Evolutionary conservation across 306 rosid species (phyloP).

Genomic region (Casuarina cunninghamiana): DNA sequence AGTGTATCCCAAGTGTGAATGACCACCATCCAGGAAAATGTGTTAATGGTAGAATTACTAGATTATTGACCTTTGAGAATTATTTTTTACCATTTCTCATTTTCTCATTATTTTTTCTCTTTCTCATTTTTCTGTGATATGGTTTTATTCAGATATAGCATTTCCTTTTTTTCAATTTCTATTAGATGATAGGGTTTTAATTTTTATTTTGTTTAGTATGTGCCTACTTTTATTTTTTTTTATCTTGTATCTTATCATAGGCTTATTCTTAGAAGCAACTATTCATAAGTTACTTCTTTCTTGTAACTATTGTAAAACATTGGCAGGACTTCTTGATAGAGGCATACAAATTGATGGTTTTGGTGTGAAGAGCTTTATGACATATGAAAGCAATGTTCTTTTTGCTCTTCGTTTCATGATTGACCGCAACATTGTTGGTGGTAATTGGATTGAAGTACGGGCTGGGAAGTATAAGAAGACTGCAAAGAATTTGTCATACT

Average conservation of each 20-base stretch:
- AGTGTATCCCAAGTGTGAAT: not conserved
- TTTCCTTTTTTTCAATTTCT: not conserved
- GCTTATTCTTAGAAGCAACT: slow-evolving; percentile 12
- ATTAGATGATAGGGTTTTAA: not conserved
- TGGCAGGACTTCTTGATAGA: slow-evolving; percentile 90
- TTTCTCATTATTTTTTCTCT: not conserved
- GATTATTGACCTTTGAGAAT: not conserved
- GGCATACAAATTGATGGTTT: slow-evolving; percentile 89
- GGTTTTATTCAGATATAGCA: not conserved
- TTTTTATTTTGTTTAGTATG: not conserved
- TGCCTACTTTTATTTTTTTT: not conserved
- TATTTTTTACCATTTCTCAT: not conserved
- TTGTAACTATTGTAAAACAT: slow-evolving; percentile 25
- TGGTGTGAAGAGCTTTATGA: slow-evolving; percentile 88
- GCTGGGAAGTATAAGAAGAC: slow-evolving; percentile 74
- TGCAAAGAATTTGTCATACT: slow-evolving; percentile 53
- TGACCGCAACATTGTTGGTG: slow-evolving; percentile 90
- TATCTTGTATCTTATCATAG: not conserved
- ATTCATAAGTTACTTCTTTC: slow-evolving; percentile 16
- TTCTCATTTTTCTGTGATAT: not conserved
- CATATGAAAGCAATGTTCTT: slow-evolving; percentile 98
- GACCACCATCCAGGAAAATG: not conserved
- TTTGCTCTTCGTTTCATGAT: slow-evolving; percentile 98
- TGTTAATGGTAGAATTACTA: not conserved
- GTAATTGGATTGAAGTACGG: slow-evolving; percentile 94